Evolutionary conservation across 2,329 filamentous ascomycete species (phyloP).

Genomic region (Fusarium ramigenum): DNA sequence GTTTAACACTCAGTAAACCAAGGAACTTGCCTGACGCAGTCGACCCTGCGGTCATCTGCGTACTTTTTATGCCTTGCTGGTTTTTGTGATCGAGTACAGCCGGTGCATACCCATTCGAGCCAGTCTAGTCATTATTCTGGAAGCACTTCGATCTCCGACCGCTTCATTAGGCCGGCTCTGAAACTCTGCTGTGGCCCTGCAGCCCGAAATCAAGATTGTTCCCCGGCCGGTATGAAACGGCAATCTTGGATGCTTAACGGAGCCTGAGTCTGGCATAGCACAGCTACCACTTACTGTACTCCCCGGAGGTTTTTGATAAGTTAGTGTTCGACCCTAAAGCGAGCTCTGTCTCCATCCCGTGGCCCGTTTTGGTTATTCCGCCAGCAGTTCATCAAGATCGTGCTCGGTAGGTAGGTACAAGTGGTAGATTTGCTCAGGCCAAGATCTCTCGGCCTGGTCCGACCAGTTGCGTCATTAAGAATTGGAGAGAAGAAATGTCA

Average conservation of each 20-base stretch:
- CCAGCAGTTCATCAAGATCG: not conserved
- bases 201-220: not conserved
- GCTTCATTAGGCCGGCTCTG: not conserved
- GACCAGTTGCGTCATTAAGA: slow-evolving; percentile 12
- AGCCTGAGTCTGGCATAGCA: not conserved
- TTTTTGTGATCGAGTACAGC: not conserved
- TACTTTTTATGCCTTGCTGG: not conserved
- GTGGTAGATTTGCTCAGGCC: not conserved
- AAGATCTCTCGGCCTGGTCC: not conserved
- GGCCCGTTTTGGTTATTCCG: not conserved
- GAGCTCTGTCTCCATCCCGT: not conserved
- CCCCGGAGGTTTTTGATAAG: not conserved
- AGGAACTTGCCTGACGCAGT: slow-evolving; percentile 31
- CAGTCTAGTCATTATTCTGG: slow-evolving; percentile 11
- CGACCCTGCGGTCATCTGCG: slow-evolving; percentile 20
- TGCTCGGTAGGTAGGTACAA: not conserved
- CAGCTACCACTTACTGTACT: not conserved
- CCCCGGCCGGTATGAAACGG: slow-evolving; percentile 1
- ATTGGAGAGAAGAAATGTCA: not conserved
- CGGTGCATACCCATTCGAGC: not conserved
- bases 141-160: slow-evolving; percentile 5
- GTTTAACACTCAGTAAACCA: slow-evolving; percentile 1
- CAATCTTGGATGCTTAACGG: not conserved
- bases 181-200: slow-evolving; percentile 16
- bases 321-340: not conserved